Evolutionary conservation across 2,329 filamentous ascomycete species (phyloP).

Genomic region (Lasiodiplodia sp.): DNA sequence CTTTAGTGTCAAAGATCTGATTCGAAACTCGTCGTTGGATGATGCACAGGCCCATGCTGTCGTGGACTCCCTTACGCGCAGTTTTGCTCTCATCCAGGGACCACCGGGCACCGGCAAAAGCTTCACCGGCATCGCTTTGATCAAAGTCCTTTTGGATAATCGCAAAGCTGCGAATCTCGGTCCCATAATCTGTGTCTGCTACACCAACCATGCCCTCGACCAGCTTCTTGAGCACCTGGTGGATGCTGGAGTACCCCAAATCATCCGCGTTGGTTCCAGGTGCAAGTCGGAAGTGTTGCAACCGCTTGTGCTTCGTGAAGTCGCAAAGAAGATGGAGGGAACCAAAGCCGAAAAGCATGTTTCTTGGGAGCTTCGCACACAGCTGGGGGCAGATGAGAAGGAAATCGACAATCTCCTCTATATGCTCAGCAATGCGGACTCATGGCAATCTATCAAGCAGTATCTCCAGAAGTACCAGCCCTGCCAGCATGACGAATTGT

Average conservation of each 20-base stretch:
- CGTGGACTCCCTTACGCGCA: slow-evolving; percentile 59
- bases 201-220: slow-evolving; percentile 63
- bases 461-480: neutral
- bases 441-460: slow-evolving; percentile 20
- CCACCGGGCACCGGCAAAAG: slow-evolving; percentile 76
- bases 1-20: slow-evolving; percentile 33
- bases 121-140: slow-evolving; percentile 66
- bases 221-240: slow-evolving; percentile 68
- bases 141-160: slow-evolving; percentile 62
- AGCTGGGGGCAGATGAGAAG: slow-evolving; percentile 33
- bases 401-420: slow-evolving; percentile 34
- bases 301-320: slow-evolving; percentile 57
- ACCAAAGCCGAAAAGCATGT: slow-evolving; percentile 51
- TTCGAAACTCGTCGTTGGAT: slow-evolving; percentile 55
- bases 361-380: slow-evolving; percentile 39
- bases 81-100: slow-evolving; percentile 70
- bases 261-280: slow-evolving; percentile 69
- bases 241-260: slow-evolving; percentile 54
- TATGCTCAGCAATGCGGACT: slow-evolving; percentile 17
- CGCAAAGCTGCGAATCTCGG: slow-evolving; percentile 47
- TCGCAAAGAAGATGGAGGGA: slow-evolving; percentile 34
- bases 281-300: slow-evolving; percentile 63
- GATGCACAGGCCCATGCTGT: slow-evolving; percentile 58
- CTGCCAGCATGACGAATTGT: slow-evolving; percentile 10
- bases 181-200: slow-evolving; percentile 56